Percentiles rank a stretch among this genome's conserved stretches.
These are phyloP conservation scores for Ceratobasidium sp. DNA, from an alignment of 1,284 basidiomycete species.

Conservation along the genomic window DNA sequence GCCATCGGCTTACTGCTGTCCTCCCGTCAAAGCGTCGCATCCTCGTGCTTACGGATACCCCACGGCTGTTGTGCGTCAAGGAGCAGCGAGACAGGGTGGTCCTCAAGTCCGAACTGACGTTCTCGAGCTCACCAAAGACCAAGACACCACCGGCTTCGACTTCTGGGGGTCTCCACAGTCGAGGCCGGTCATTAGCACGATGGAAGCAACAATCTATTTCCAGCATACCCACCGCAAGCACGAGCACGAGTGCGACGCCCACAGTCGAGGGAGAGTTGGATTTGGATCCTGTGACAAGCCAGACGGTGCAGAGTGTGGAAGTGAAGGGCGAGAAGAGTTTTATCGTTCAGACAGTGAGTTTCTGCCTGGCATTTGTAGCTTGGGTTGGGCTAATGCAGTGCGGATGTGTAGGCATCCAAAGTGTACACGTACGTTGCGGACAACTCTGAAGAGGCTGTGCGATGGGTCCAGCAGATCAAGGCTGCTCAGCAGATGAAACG, in stretches of 20 bases:
- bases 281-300: background rate
- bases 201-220: slow-evolving; percentile 21
- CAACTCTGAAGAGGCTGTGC: slow-evolving; percentile 23
- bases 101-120: slow-evolving; percentile 25
- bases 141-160: background rate
- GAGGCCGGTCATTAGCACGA: slow-evolving; percentile 26
- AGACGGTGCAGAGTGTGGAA: slow-evolving; percentile 45
- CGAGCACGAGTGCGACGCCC: background rate
- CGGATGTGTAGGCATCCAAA: slow-evolving; percentile 37
- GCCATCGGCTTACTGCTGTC: slow-evolving; percentile 37
- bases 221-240: background rate
- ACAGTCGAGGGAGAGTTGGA: background rate
- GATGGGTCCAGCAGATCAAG: slow-evolving; percentile 49
- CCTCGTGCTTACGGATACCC: slow-evolving; percentile 46
- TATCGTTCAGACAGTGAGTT: slow-evolving; percentile 47
- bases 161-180: background rate
- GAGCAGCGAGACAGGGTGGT: slow-evolving; percentile 42
- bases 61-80: slow-evolving; percentile 48
- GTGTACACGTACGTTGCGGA: slow-evolving; percentile 48
- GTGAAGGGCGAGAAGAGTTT: slow-evolving; percentile 48
- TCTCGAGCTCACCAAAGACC: background rate
- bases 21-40: slow-evolving; percentile 47
- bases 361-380: background rate
- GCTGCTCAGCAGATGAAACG: slow-evolving; percentile 16
- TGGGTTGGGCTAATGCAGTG: background rate